Percentiles rank a stretch among this genome's conserved stretches.
Evolutionary conservation across 768 basidiomycete genomes (phyloP).

Genomic region (Mycena crocata): DNA sequence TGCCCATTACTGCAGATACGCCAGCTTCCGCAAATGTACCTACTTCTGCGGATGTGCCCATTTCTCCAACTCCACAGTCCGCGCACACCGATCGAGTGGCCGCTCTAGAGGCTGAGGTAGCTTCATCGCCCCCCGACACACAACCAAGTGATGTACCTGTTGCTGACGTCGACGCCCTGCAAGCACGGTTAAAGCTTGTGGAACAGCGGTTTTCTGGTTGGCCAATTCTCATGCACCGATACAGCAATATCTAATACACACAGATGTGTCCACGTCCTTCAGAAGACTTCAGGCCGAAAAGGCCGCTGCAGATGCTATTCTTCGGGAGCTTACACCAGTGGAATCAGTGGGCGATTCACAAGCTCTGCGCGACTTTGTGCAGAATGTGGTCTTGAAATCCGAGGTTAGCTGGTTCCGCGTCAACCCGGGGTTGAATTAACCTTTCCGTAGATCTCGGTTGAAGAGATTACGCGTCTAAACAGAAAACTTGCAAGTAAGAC

Average conservation of each 20-base stretch:
- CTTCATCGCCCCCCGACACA: not conserved
- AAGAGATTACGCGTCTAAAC: constrained; percentile 83
- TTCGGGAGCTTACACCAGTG: constrained; percentile 79
- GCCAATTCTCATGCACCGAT: constrained; percentile 8
- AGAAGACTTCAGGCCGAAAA: constrained; percentile 82
- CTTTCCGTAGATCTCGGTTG: constrained; percentile 66
- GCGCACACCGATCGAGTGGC: constrained; percentile 13
- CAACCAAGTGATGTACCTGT: not conserved
- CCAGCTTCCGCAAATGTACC: too few species aligned
- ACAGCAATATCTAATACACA: constrained; percentile 14
- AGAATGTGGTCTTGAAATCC: constrained; percentile 71
- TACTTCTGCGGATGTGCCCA: too few species aligned
- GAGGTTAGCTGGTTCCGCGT: constrained; percentile 64
- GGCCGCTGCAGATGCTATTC: constrained; percentile 70
- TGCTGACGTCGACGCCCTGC: constrained; percentile 66
- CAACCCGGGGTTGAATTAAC: constrained; percentile 5
- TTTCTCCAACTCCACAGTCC: constrained; percentile 15
- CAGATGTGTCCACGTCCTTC: constrained; percentile 85
- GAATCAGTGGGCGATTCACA: constrained; percentile 72
- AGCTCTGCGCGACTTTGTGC: constrained; percentile 79
- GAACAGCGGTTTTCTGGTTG: constrained; percentile 84
- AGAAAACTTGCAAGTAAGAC: constrained; percentile 77
- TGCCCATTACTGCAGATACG: too few species aligned
- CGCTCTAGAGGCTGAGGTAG: constrained; percentile 14
- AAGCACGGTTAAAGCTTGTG: constrained; percentile 73